Percentiles rank a stretch among this genome's conserved stretches.
phyloP scores from a whole-genome alignment of 1,139 yeast species.

The Tardiomyces depauwii region DNA sequence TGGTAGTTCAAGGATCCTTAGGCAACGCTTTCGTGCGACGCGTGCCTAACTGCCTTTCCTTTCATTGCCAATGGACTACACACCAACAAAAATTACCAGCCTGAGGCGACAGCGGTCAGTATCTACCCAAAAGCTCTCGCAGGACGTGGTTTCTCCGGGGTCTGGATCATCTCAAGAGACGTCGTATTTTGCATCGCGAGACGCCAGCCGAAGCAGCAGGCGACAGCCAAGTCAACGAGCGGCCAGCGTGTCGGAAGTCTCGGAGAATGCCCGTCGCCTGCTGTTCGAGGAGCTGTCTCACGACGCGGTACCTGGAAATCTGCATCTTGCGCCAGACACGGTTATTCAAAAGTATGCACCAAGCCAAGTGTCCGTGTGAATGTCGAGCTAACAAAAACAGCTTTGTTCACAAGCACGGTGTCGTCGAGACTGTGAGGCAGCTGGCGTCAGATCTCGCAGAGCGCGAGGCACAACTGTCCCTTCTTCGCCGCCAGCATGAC shows the following conservation, averaged over 20 bases:
- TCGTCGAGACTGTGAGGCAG: slow-evolving; percentile 35
- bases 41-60: too few relatives aligned
- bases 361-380: background rate
- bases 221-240: too few relatives aligned
- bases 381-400: slow-evolving; percentile 22
- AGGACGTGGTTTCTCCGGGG: background rate
- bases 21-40: too few relatives aligned
- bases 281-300: slow-evolving; percentile 17
- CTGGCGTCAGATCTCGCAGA: slow-evolving; percentile 39
- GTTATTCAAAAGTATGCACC: background rate
- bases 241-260: too few relatives aligned
- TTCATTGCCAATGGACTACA: background rate
- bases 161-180: background rate
- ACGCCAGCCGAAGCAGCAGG: background rate
- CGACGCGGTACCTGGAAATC: slow-evolving; percentile 26
- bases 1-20: too few relatives aligned
- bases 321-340: slow-evolving; percentile 25
- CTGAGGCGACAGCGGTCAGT: background rate
- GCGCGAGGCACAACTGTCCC: slow-evolving; percentile 37
- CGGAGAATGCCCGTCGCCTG: slow-evolving; percentile 9
- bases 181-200: slow-evolving; percentile 1
- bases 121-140: background rate
- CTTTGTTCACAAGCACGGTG: slow-evolving; percentile 33
- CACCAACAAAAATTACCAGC: background rate
- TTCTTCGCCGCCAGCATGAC: slow-evolving; percentile 32